Evolutionary conservation across 2,329 filamentous ascomycete species (phyloP).

Genomic region (Lachnellula suecica): DNA sequence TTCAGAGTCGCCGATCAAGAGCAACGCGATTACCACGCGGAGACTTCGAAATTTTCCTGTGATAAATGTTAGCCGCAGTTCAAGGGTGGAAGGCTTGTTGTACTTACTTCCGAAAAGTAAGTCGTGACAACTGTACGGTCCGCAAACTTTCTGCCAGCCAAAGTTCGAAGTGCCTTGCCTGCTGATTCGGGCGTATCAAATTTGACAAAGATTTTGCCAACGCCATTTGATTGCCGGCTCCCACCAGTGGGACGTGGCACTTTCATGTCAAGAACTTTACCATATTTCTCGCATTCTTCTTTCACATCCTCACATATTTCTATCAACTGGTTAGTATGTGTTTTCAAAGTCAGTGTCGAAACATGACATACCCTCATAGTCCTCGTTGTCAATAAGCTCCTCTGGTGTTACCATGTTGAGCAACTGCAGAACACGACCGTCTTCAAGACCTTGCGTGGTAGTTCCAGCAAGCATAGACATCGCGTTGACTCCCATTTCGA

Average conservation of each 20-base stretch:
- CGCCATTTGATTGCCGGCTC: slow-evolving; percentile 79
- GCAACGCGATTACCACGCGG: slow-evolving; percentile 32
- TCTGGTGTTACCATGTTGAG: slow-evolving; percentile 99
- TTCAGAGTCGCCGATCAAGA: neutral
- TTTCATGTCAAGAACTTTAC: slow-evolving; percentile 83
- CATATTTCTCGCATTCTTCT: slow-evolving; percentile 92
- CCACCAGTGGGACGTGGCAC: slow-evolving; percentile 84
- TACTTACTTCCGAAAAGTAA: slow-evolving; percentile 84
- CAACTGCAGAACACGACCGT: slow-evolving; percentile 82
- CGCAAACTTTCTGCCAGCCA: slow-evolving; percentile 94
- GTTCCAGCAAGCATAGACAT: slow-evolving; percentile 98
- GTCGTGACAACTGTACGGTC: slow-evolving; percentile 95
- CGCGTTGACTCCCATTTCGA: slow-evolving; percentile 95
- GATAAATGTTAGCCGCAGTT: slow-evolving; percentile 33
- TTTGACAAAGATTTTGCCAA: slow-evolving; percentile 98
- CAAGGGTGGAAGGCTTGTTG: neutral
- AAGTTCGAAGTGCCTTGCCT: slow-evolving; percentile 79
- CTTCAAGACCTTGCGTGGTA: slow-evolving; percentile 73
- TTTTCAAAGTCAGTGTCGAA: neutral
- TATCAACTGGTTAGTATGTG: slow-evolving; percentile 37
- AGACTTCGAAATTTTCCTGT: slow-evolving; percentile 83
- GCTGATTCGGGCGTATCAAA: slow-evolving; percentile 78
- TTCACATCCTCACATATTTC: slow-evolving; percentile 95
- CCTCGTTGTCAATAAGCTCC: slow-evolving; percentile 88
- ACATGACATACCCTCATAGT: slow-evolving; percentile 76